Base-by-base conservation (phyloP, 352 stramenopile species). In the Pythium chondricola region DNA sequence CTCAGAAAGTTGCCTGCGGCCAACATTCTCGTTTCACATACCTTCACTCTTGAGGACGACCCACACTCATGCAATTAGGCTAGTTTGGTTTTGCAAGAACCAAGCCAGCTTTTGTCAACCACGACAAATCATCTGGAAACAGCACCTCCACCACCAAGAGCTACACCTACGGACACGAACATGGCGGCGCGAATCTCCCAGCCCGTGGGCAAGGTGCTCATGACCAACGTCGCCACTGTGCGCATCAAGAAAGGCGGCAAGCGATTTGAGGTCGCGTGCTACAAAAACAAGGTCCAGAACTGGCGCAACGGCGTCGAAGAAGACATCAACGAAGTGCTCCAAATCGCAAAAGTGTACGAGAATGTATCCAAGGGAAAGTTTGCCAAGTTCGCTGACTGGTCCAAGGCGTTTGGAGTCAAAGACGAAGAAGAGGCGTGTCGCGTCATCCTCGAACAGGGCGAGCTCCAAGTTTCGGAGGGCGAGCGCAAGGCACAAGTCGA, bases 251-350 rank as follows among this genome's bases (percentile, higher is more conserved):
- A 91, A 38, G 69, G 73, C 35, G 95, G 95, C n/a, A 97, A 98
- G 62, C 83, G 95, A 35, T 99, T 99, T 65, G 97, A 99, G 71
- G 96, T 99, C 44, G 97, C 97, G 11, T 98, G 95, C 67, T 99
- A 99, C 75, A 93, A 95, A 53, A 99, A 98, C 83, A 99, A 98
- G 69, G 93, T 98, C 25, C 74, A 98, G 24, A 98, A 99, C 74
- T 99, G 96, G 83, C 86, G 97, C 46, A 97, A 98, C 67, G 93
- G 96, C 44, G 85, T 98, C 29, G 96, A 99, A 71, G 97, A 85
- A 39, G 96, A 99, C 75, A 83, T 99, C 33, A 90, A 94, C 47
- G 96, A 99, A 75, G 96, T 99, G 30, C 78, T 99, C 24, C 96
- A 99, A 77, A 98, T 97, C 55, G 85, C 84, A 33, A 89, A 86